These are phyloP conservation scores for Agaricales sp. DNA, from an alignment of 1,284 basidiomycete genomes.

Conservation along the genomic window DNA sequence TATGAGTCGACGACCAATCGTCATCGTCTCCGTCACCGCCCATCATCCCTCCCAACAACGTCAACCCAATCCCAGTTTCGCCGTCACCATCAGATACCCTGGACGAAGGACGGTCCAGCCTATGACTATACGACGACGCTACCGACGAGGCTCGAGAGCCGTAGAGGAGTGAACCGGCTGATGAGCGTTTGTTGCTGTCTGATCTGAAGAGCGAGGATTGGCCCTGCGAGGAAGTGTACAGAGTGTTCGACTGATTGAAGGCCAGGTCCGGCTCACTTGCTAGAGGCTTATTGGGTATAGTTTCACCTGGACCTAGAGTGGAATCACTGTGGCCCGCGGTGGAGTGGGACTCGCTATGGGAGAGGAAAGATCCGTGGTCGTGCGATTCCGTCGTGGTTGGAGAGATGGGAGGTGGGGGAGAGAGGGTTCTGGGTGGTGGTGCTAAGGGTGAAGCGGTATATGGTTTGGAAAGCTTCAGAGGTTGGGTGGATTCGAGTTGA, in stretches of 20 bases:
- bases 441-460: background rate
- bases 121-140: background rate
- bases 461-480: background rate
- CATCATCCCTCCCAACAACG: conserved; percentile 8
- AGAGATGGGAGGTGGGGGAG: background rate
- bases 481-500: background rate
- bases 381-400: background rate
- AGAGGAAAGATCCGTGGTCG: background rate
- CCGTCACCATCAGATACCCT: conserved; percentile 11
- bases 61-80: conserved; percentile 11
- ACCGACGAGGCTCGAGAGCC: background rate
- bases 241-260: no score
- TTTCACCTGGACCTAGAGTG: no score
- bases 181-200: background rate
- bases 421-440: background rate
- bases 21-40: conserved; percentile 10
- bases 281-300: no score
- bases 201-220: background rate
- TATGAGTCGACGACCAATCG: conserved; percentile 13
- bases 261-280: no score
- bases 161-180: background rate
- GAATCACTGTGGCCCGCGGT: background rate
- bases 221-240: no score
- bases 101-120: background rate
- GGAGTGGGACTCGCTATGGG: background rate